Percentiles rank a stretch among this genome's conserved stretches.
Evolutionary conservation across 345 rosid species (phyloP).

Genomic region (Corymbia maculata): DNA sequence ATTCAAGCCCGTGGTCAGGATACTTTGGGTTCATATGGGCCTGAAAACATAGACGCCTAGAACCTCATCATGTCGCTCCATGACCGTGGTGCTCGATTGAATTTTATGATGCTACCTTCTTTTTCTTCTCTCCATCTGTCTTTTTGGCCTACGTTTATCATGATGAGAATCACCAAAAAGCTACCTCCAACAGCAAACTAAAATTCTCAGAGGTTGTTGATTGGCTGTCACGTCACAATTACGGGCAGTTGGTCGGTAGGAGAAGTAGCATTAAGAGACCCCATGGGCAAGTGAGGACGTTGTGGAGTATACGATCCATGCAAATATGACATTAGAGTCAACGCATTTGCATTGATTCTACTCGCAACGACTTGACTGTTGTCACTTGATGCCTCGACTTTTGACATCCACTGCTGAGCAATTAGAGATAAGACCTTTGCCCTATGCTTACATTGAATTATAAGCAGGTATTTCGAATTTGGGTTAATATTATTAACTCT

Average conservation of each 20-base stretch:
- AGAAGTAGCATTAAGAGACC: background rate
- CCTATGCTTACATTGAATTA: background rate
- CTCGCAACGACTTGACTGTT: background rate
- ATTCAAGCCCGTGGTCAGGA: background rate
- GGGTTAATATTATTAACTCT: background rate
- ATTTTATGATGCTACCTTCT: background rate
- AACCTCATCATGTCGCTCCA: background rate
- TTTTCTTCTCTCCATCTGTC: background rate
- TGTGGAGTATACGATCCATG: background rate
- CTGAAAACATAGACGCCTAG: background rate
- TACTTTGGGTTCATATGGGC: background rate
- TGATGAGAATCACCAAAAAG: background rate
- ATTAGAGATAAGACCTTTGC: background rate
- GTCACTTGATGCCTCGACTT: background rate
- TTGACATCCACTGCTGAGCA: background rate
- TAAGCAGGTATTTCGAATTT: background rate
- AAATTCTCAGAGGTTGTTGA: background rate
- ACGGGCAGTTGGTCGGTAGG: background rate
- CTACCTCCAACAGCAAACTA: background rate
- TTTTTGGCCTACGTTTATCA: background rate
- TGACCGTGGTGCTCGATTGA: background rate
- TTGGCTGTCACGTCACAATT: background rate
- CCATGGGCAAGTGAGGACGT: background rate
- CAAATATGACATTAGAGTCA: background rate
- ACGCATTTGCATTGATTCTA: background rate